Base-by-base conservation (phyloP, 202 grass and related monocot species). In the Zizania palustris region DNA sequence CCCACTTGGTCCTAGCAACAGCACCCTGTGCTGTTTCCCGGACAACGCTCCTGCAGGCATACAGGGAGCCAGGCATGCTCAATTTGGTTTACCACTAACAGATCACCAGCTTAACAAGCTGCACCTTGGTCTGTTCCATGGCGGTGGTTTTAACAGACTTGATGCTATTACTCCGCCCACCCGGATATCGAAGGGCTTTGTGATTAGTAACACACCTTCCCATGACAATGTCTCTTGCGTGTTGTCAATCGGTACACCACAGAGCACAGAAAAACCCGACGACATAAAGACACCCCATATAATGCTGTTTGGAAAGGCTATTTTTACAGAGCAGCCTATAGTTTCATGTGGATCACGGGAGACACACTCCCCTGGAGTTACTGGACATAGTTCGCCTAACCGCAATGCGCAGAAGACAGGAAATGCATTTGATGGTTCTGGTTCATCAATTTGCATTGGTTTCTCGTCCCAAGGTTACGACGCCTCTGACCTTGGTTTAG, bases 11-110 rank as follows among this genome's bases (percentile, higher is more conserved):
- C 80, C 84, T 38, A 80, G 81, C 37, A 87, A 84, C 85, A 82
- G 90, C 78, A 60, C 86, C 63, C 74, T 94, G 50, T 63, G 84
- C 69, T 85, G 77, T 70, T 84, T 85, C 86, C 70, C 77, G 65
- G 85, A 85, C 79, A 87, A 66, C 54, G 83, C 89, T 92, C 82
- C 91, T 77, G 92, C 90, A 91, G 85, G 92, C 90, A 99, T 99
- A 99, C 96, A 99, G 96, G 96, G 90, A 99, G 96, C 92, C 96
- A 99, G 96, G 96, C 96, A 99, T 99, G 83, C 92, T 91, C 92
- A 92, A 89, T 96, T 99, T 79, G 92, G 92, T 86, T 70, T 81
- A 88, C 69, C 87, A 57, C 37, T 93, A 63, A 84, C 83, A 82
- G 82, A 90, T 53, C 81, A 85, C 45, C 81, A 84, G 81, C 65